Evolutionary conservation across 2,329 filamentous ascomycete genomes (phyloP), one percentile per base, ranked within the genome.

Genomic region (Ceratocystis lukuohia): DNA sequence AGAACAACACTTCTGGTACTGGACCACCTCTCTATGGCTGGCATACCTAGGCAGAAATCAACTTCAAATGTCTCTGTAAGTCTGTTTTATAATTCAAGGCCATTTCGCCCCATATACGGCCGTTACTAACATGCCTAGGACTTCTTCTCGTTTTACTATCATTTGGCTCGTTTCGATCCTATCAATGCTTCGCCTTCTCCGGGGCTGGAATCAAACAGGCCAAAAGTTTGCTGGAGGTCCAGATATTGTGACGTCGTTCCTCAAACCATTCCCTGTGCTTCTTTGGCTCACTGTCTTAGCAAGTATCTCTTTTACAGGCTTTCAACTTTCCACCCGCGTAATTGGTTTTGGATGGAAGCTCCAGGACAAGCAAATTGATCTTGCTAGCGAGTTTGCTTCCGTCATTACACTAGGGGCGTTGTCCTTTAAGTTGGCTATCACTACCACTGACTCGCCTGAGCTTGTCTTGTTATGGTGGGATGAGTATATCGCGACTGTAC

Each of bases 1-100:
- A 76, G 94, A 99, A 74, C 94, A 99, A 62, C 91, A 97, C 70
- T 96, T 96, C 74, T 99, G 94, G 94, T 97, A 99, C 76, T 97
- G 93, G 91, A 77, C 84, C 1, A 83, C 87, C 0, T 86, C 88
- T 0, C 82, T 84, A 5, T 95, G 89, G 89, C 73, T 88, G 41
- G 75, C 79, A 1, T 77, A 80, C 37, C 76, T 87, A 12, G 79
- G 78, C 41, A 69, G 82, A 53, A 80, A 78, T 70, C 76, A 57
- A 72, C 57, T 28, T 3, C 25, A 17, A 15, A n/a, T 20, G 1
- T 45, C 53, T 17, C 17, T n/a, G 44, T 66, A 17, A 59, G 59
- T 62, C 37, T 10, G 20, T 25, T 20, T 6, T 30, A n/a, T 28
- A 3, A 7, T 28, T n/a, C 20, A 17, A 10, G 41, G 2, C 6